These are phyloP conservation scores for Chlorella vulgaris DNA, from an alignment of 139 green algal genomes.

Conservation along the genomic window DNA sequence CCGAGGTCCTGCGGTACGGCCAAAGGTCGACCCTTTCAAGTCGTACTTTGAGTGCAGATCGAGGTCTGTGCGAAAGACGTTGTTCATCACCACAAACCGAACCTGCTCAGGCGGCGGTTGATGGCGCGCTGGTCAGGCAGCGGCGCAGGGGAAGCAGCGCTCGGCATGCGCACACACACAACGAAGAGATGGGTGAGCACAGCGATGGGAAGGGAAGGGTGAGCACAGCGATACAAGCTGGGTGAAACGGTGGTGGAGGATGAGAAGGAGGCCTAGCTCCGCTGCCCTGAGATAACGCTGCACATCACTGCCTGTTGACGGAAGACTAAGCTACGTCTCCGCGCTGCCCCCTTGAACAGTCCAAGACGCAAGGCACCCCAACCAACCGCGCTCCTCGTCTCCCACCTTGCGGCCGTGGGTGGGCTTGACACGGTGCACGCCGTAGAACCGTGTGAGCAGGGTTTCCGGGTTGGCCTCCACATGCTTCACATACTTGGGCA, in stretches of 20 bases:
- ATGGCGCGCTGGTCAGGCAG: neutral
- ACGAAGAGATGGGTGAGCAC: neutral
- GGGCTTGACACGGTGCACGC: constrained; percentile 74
- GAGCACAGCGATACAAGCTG: neutral
- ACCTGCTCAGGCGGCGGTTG: constrained; percentile 48
- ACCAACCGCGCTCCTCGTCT: no score
- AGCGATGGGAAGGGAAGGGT: neutral
- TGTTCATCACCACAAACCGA: constrained; percentile 97
- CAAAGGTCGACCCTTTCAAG: constrained; percentile 92
- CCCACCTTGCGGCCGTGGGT: constrained; percentile 46
- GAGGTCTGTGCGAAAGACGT: constrained; percentile 89
- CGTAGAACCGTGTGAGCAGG: constrained; percentile 82
- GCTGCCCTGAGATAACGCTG: no score
- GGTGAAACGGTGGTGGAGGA: neutral
- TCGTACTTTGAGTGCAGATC: constrained; percentile 92
- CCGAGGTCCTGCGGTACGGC: constrained; percentile 49
- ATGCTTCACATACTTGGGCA: constrained; percentile 77
- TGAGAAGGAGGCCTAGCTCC: neutral
- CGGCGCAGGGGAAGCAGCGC: neutral
- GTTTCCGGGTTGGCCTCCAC: constrained; percentile 62
- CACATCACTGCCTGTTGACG: no score
- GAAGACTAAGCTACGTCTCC: no score
- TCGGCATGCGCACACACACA: no score
- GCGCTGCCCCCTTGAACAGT: no score
- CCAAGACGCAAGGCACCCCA: no score